A percentile compares a stretch with the other conserved stretches of the same genome.
These are phyloP conservation scores for Fusarium sambucinum DNA, from an alignment of 2,329 filamentous ascomycete species.

Conservation along the genomic window DNA sequence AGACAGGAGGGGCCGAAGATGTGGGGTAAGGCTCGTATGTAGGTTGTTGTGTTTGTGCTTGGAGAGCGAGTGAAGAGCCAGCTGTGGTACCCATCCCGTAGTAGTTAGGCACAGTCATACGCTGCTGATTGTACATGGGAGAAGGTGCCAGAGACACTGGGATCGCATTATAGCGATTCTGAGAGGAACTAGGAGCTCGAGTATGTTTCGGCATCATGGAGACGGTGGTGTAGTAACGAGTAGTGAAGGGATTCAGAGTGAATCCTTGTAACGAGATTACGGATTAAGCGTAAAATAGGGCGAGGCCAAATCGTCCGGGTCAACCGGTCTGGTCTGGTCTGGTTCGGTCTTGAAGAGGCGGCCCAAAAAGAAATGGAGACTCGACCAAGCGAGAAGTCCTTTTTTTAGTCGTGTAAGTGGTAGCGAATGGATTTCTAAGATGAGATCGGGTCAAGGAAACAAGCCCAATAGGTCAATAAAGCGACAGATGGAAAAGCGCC, in stretches of 20 bases:
- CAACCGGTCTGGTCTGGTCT: conserved; percentile 44
- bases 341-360: conserved; percentile 6
- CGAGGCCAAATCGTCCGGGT: conserved; percentile 35
- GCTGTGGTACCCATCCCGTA: conserved; percentile 55
- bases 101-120: conserved; percentile 57
- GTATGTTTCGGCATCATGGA: conserved; percentile 60
- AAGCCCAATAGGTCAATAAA: conserved; percentile 41
- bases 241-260: conserved; percentile 30
- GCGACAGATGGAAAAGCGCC: conserved; percentile 43
- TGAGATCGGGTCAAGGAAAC: conserved; percentile 24
- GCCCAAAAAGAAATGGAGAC: conserved; percentile 39
- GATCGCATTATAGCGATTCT: conserved; percentile 51
- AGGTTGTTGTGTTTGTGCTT: conserved; percentile 51
- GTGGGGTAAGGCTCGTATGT: conserved; percentile 57
- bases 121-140: conserved; percentile 58
- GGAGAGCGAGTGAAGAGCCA: conserved; percentile 48
- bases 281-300: conserved; percentile 45
- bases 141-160: conserved; percentile 58
- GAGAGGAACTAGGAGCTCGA: conserved; percentile 54
- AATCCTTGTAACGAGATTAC: conserved; percentile 42
- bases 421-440: conserved; percentile 33
- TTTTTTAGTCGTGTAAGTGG: conserved; percentile 15
- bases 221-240: conserved; percentile 23
- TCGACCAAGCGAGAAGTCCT: conserved; percentile 35
- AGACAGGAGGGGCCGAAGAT: conserved; percentile 51